These are phyloP conservation scores for Coniochaeta hoffmannii DNA, from an alignment of 2,329 filamentous ascomycete genomes.

Conservation along the genomic window DNA sequence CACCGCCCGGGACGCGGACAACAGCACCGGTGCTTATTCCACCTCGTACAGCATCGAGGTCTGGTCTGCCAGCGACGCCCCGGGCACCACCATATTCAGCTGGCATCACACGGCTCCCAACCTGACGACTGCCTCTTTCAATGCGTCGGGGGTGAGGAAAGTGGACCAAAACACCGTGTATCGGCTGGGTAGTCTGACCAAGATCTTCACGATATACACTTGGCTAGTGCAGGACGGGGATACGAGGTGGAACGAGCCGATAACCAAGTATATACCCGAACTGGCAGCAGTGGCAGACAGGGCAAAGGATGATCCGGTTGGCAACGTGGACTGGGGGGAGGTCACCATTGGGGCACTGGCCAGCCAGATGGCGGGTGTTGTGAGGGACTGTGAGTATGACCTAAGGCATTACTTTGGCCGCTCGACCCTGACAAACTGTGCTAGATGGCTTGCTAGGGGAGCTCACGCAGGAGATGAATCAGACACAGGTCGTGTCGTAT, in stretches of 20 bases:
- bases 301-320: slow-evolving; percentile 7
- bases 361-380: slow-evolving; percentile 18
- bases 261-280: slow-evolving; percentile 20
- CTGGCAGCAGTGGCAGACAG: slow-evolving; percentile 14
- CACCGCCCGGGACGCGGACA: slow-evolving; percentile 16
- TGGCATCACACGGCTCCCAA: slow-evolving; percentile 21
- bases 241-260: slow-evolving; percentile 19
- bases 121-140: slow-evolving; percentile 8
- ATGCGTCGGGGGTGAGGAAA: slow-evolving; percentile 11
- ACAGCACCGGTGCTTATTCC: slow-evolving; percentile 19
- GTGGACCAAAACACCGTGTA: slow-evolving; percentile 20
- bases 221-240: slow-evolving; percentile 21
- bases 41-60: slow-evolving; percentile 28
- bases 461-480: background rate
- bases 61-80: slow-evolving; percentile 10
- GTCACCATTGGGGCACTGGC: slow-evolving; percentile 21
- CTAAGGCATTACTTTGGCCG: background rate
- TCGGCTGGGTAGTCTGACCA: slow-evolving; percentile 21
- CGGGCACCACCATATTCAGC: slow-evolving; percentile 13
- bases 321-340: slow-evolving; percentile 5
- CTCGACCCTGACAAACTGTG: background rate
- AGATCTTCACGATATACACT: slow-evolving; percentile 23
- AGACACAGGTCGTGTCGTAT: slow-evolving; percentile 5
- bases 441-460: slow-evolving; percentile 1
- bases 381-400: slow-evolving; percentile 1